Base-by-base conservation (phyloP, 2,329 filamentous ascomycete genomes). In the Curvularia lunata region DNA sequence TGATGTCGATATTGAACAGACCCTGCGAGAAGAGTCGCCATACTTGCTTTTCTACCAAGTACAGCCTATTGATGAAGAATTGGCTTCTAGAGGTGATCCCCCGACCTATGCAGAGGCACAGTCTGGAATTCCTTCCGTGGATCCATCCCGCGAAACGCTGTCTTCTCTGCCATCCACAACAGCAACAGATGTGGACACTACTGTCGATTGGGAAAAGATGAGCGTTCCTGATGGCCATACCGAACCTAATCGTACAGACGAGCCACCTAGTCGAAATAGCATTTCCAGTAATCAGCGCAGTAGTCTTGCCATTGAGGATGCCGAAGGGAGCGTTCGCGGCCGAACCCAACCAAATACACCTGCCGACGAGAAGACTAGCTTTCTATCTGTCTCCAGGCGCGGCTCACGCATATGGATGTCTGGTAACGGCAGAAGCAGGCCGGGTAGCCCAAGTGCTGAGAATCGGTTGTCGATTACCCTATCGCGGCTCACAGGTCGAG, bases 1-100 rank as follows among this genome's bases (percentile, higher is more conserved):
- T 0, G 84, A 89, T 53, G 88, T 97, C 48, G 86, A 96, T 68
- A 89, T 97, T 62, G 88, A 91, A 60, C 79, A 89, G 65, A 89
- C 91, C 0, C 79, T 98, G 48, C 89, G 86, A 65, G 85, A 89
- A n/a, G 93, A 97, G 75, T 96, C 92, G 75, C 94, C 95, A 0
- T 98, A 98, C 74, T 84, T 98, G 6, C 82, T 99, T 0, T 98
- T 98, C 76, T 99, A 97, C 71, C 94, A 97, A 75, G 91, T 98
- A 40, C 85, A 96, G 28, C 93, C 94, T 0, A 92, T 96, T 69
- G 86, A 91, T 28, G 90, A 93, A 54, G 84, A 89, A 62, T 77
- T 79, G n/a, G 73, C 74, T 46, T 61, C 64, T 10, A 63, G 74
- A 58, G 71, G 74, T 18, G 71, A 75, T 48, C 75, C 79, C 34